These are phyloP conservation scores for Coniochaeta sp. DNA, from an alignment of 2,329 filamentous ascomycete genomes.

Conservation along the genomic window DNA sequence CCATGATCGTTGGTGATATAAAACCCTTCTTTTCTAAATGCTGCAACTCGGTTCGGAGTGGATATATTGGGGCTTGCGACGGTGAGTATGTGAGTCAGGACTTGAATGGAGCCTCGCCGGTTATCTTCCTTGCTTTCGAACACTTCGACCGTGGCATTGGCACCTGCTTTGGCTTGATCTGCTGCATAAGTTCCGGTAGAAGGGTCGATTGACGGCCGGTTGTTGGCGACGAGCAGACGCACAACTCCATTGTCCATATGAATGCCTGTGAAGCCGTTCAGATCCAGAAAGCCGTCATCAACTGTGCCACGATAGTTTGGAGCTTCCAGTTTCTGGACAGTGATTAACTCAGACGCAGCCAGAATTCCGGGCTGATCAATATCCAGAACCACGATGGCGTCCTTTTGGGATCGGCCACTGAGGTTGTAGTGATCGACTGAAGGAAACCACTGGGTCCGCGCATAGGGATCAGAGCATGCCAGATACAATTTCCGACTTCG, in stretches of 20 bases:
- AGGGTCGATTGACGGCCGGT: constrained; percentile 16
- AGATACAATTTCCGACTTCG: constrained; percentile 20
- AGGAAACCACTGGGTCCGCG: constrained; percentile 16
- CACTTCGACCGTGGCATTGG: constrained; percentile 12
- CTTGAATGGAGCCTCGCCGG: not conserved
- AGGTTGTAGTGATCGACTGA: constrained; percentile 4
- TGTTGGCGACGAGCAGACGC: constrained; percentile 17
- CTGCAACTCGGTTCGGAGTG: constrained; percentile 17
- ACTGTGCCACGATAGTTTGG: constrained; percentile 19
- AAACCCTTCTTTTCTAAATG: constrained; percentile 10
- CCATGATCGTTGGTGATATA: constrained; percentile 19
- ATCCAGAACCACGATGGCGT: constrained; percentile 18
- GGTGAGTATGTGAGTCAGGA: constrained; percentile 13
- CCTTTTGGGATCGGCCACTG: constrained; percentile 18
- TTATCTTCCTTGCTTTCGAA: constrained; percentile 4
- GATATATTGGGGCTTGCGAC: constrained; percentile 11
- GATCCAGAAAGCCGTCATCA: constrained; percentile 20
- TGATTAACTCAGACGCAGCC: constrained; percentile 7
- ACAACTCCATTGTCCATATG: constrained; percentile 14
- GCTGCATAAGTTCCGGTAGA: constrained; percentile 9
- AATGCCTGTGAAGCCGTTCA: constrained; percentile 21
- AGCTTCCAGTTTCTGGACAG: constrained; percentile 15
- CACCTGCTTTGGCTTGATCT: constrained; percentile 9
- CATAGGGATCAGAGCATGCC: constrained; percentile 17
- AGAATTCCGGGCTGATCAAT: constrained; percentile 18